Base-by-base conservation (phyloP, 2,329 filamentous ascomycete genomes). In the Cytospora mali region DNA sequence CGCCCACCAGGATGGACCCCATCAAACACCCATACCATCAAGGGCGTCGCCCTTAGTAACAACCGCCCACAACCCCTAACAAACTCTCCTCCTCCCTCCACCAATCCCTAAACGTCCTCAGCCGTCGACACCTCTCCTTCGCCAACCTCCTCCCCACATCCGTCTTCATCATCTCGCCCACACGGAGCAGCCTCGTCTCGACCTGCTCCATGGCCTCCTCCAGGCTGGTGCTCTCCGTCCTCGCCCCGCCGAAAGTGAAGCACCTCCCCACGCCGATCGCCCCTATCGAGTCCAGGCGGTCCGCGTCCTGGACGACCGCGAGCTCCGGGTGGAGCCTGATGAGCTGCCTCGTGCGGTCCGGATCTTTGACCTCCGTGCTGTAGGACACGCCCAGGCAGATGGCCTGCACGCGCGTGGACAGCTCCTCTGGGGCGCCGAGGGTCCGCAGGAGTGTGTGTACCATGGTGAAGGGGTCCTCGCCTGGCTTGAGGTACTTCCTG, bases 281-380 rank as follows among this genome's bases (percentile, higher is more conserved):
- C 1, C 93, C 94, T 55, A 97, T 88, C 4, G 93, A 91, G 76
- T 98, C 94, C n/a, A 98, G 80, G 7, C 93, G 83, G 77, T 97
- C 94, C 4, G 93, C 93, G 75, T 97, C 94, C 76, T 97, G 93
- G 33, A 97, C 92, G 54, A 96, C 85, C 0, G 86, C 93, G 35
- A 95, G 79, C 74, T 95, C 92, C 1, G 91, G 91, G 72, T 90
- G 80, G 31, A 76, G 71, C 6, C 72, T 73, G n/a, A 96, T 79
- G n/a, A 93, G 79, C 1, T 77, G 75, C n/a, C 75, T 75, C 10
- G 92, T 87, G 14, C 77, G 75, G 6, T 75, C 76, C 1, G 89
- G 88, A 70, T 93, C 81, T 69, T 84, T 84, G 55, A 85, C 79
- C 75, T 97, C 93, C 67, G 84, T 82, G 3, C 85, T 88, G 78